Evolutionary conservation across 148 eudicot species (phyloP).

Genomic region (Agrostemma githago): DNA sequence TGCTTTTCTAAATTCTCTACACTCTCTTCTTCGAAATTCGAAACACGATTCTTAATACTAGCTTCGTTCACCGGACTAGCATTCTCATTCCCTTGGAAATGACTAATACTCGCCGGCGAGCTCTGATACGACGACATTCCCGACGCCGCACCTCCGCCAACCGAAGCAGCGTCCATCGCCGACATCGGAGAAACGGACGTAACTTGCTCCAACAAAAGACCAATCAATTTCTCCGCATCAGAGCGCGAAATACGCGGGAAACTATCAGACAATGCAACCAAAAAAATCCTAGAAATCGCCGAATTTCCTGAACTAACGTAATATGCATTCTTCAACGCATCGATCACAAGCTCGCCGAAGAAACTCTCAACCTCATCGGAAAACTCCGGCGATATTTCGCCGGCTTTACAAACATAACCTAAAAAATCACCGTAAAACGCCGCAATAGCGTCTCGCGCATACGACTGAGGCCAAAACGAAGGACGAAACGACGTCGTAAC

Average conservation of each 20-base stretch:
- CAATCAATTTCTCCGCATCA: slow-evolving; percentile 52
- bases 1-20: slow-evolving; percentile 72
- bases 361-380: slow-evolving; percentile 54
- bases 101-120: slow-evolving; percentile 52
- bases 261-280: slow-evolving; percentile 58
- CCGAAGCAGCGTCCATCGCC: slow-evolving; percentile 28
- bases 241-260: slow-evolving; percentile 47
- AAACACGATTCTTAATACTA: slow-evolving; percentile 35
- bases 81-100: slow-evolving; percentile 41
- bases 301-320: slow-evolving; percentile 26
- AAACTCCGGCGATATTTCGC: slow-evolving; percentile 50
- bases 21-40: slow-evolving; percentile 70
- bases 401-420: slow-evolving; percentile 43
- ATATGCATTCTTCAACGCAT: slow-evolving; percentile 35
- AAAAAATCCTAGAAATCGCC: slow-evolving; percentile 46
- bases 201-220: slow-evolving; percentile 46
- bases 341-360: slow-evolving; percentile 54
- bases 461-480: slow-evolving; percentile 84
- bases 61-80: slow-evolving; percentile 43
- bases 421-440: slow-evolving; percentile 56
- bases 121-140: slow-evolving; percentile 60
- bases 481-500: slow-evolving; percentile 47
- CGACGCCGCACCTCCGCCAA: slow-evolving; percentile 24
- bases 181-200: slow-evolving; percentile 39
- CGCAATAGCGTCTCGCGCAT: slow-evolving; percentile 32